Conservation (phyloP, 306 rosid species). For the Cyclanthera cordifolia region DNA sequence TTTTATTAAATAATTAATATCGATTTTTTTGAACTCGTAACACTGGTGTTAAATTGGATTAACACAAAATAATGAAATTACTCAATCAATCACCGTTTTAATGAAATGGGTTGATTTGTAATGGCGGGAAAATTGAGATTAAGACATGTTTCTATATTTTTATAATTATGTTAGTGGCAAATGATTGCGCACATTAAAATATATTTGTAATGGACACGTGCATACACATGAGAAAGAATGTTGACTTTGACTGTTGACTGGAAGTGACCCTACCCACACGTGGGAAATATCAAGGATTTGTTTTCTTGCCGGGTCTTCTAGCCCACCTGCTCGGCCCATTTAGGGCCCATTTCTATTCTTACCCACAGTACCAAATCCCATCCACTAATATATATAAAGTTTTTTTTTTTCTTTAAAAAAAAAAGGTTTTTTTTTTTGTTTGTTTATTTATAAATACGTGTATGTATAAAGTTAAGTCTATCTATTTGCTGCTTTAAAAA, state of each 20-base stretch:
- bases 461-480: background rate
- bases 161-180: background rate
- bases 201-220: conserved; percentile 28
- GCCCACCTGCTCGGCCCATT: conserved; percentile 13
- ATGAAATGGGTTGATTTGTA: background rate
- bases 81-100: too few relatives aligned
- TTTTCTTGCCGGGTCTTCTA: conserved; percentile 23
- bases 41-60: too few relatives aligned
- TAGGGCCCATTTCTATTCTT: conserved; percentile 21
- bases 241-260: conserved; percentile 10
- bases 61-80: too few relatives aligned
- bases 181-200: background rate
- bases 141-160: background rate
- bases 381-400: background rate
- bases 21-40: too few relatives aligned
- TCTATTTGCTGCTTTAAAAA: too few relatives aligned
- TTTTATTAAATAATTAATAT: too few relatives aligned
- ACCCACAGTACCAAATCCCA: conserved; percentile 13
- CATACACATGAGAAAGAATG: conserved; percentile 15
- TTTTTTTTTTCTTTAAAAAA: too few relatives aligned
- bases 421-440: too few relatives aligned
- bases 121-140: background rate
- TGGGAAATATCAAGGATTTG: conserved; percentile 26
- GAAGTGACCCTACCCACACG: conserved; percentile 33
- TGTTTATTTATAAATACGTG: too few relatives aligned